phyloP scores from a whole-genome alignment of 331 rosid species.

The Acacia pycnantha region DNA sequence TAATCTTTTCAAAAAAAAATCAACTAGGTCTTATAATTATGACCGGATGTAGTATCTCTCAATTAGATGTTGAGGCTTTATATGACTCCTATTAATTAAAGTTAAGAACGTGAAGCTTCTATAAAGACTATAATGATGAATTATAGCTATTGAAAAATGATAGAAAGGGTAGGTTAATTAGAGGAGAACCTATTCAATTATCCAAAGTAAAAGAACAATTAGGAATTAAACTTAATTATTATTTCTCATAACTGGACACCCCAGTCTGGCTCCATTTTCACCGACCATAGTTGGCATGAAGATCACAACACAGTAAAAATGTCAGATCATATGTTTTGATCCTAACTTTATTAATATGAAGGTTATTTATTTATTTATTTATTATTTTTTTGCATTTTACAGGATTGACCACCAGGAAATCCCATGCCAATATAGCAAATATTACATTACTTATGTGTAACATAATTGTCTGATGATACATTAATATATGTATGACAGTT shows the following conservation, averaged over 20 bases:
- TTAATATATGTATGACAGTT: too few species aligned
- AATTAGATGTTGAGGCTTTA: neutral
- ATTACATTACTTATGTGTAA: neutral
- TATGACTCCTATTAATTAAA: neutral
- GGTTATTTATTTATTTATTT: neutral
- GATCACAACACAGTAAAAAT: neutral
- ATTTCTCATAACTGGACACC: neutral
- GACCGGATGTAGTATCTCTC: too few species aligned
- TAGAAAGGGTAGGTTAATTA: neutral
- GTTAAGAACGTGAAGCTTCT: neutral
- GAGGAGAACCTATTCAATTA: neutral
- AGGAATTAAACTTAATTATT: neutral
- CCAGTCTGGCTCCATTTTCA: neutral
- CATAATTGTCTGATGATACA: too few species aligned
- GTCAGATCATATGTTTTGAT: neutral
- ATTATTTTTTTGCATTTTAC: too few species aligned
- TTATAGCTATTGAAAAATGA: neutral
- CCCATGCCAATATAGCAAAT: neutral
- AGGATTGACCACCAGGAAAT: neutral
- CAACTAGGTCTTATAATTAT: too few species aligned
- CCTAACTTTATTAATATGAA: neutral
- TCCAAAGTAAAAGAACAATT: neutral
- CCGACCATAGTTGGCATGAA: neutral
- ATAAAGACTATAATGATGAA: neutral
- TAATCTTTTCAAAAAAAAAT: too few species aligned